Conservation (phyloP, 441 rosid species). For the Bruguiera hainesii region DNA sequence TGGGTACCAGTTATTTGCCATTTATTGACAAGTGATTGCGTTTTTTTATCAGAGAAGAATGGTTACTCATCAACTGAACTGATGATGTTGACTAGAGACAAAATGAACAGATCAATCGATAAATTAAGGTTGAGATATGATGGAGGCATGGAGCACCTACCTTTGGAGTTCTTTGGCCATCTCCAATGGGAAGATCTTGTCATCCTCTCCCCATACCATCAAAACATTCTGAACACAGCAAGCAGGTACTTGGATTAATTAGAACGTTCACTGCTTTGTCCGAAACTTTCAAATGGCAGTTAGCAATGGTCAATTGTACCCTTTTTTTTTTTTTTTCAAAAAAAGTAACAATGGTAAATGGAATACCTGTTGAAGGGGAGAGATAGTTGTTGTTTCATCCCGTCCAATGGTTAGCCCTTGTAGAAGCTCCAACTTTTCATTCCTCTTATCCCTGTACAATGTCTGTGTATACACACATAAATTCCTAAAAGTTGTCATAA, state of each 20-base stretch:
- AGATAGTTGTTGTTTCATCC: slow-evolving; percentile 37
- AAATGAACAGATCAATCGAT: background rate
- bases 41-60: background rate
- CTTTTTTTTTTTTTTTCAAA: too few species aligned
- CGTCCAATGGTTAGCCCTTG: slow-evolving; percentile 45
- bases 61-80: background rate
- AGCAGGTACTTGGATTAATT: background rate
- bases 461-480: slow-evolving; percentile 32
- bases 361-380: slow-evolving; percentile 62
- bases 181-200: slow-evolving; percentile 60
- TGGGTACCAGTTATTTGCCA: too few species aligned
- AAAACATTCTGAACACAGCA: slow-evolving; percentile 23
- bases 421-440: slow-evolving; percentile 62
- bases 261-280: background rate
- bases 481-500: background rate
- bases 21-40: too few species aligned
- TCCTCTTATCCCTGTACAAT: slow-evolving; percentile 62
- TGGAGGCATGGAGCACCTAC: slow-evolving; percentile 30
- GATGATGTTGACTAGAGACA: background rate
- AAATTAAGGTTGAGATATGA: too few species aligned
- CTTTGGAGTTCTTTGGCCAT: slow-evolving; percentile 62
- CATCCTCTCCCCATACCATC: slow-evolving; percentile 72
- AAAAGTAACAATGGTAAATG: background rate
- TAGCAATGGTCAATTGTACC: too few species aligned
- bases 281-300: too few species aligned